Evolutionary conservation across 2,329 filamentous ascomycete species (phyloP), one percentile per base, ranked within the genome.

Genomic region (Monilinia polystroma): DNA sequence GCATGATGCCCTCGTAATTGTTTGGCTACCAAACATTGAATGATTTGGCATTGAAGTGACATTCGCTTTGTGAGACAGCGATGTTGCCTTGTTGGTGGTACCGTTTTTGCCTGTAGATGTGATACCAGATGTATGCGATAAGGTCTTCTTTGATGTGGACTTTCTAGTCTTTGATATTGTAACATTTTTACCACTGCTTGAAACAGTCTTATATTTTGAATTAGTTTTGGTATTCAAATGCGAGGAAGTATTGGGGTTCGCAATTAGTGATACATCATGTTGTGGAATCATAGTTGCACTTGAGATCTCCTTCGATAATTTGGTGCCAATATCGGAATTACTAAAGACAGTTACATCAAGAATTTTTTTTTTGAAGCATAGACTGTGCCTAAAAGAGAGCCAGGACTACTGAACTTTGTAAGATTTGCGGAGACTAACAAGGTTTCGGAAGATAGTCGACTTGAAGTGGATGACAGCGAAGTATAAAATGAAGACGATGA

Each of bases 1-100:
- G 16, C 63, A 65, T 38, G 54, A 26, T 16, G 54, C 45, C 29
- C n/a, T 26, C 32, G 56, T 59, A 53, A 66, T 66, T 20, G 64
- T 66, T 32, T 60, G 47, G n/a, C 20, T 29, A 10, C 38, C 23
- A 23, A 32, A 62, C 29, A 52, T 38, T 12, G 58, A 51, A 29
- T 51, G 38, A 20, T 4, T 52, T 62, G 53, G 16, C 53, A 56
- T 56, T 38, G 58, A 49, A 20, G 18, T 41, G 20, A 51, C 41
- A 26, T 29, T 32, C 43, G 18, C 16, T 45, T 51, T 32, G 41
- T 51, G 35, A n/a, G 58, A 38, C 14, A 18, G 52, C 29, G 58
- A 52, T 51, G 29, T 62, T 38, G 29, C 26, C 18, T 38, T 62
- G 10, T 16, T 62, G 4, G 20, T 62, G 10, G 29, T 52, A 8